Percentiles rank a stretch among this genome's conserved stretches.
Evolutionary conservation across 2,329 filamentous ascomycete genomes (phyloP).

Genomic region (Alternaria triticimaculans): DNA sequence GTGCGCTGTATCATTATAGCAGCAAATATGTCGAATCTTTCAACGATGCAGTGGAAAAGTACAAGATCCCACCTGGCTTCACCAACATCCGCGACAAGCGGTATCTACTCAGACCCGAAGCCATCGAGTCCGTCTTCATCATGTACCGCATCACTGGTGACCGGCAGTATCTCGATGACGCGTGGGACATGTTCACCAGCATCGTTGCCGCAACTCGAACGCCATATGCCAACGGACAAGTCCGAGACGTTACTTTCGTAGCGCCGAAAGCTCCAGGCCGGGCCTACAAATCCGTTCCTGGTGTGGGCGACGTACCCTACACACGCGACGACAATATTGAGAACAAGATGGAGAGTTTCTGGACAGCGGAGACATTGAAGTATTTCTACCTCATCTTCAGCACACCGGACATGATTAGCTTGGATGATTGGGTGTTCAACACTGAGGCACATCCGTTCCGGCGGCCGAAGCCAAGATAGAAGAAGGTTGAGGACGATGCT

Average conservation of each 20-base stretch:
- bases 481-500: neutral
- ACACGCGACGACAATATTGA: constrained; percentile 30
- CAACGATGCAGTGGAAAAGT: constrained; percentile 19
- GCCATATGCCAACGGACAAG: constrained; percentile 52
- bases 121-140: constrained; percentile 66
- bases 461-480: constrained; percentile 25
- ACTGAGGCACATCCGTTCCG: constrained; percentile 59
- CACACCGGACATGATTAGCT: constrained; percentile 50
- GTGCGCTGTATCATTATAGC: constrained; percentile 34
- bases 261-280: constrained; percentile 5
- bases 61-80: constrained; percentile 50
- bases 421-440: constrained; percentile 59
- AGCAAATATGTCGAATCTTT: constrained; percentile 22
- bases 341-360: constrained; percentile 54
- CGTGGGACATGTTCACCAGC: constrained; percentile 58
- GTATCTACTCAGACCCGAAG: constrained; percentile 61
- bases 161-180: constrained; percentile 50
- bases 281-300: constrained; percentile 2
- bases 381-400: constrained; percentile 59
- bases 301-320: neutral
- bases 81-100: constrained; percentile 49
- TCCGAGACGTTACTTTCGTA: constrained; percentile 50
- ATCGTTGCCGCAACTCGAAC: constrained; percentile 51
- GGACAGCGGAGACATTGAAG: constrained; percentile 59
- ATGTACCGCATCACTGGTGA: constrained; percentile 66